phyloP scores from a whole-genome alignment of 257 asterid species.

The Solanum peruvianum region DNA sequence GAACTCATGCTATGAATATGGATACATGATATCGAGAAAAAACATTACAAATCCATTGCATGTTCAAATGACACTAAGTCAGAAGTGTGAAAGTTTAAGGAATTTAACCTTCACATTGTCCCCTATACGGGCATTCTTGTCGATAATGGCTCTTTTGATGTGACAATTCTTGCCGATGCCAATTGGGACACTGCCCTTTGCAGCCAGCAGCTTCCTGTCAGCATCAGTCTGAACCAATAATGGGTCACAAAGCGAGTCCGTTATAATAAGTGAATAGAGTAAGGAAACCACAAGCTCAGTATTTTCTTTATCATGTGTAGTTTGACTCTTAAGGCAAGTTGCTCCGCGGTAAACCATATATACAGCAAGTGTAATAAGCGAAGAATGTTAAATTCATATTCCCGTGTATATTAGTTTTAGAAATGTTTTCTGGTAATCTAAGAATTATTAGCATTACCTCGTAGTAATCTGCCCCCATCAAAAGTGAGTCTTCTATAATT shows the following conservation, averaged over 20 bases:
- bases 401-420: background rate
- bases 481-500: slow-evolving; percentile 67
- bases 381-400: background rate
- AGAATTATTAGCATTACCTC: slow-evolving; percentile 42
- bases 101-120: slow-evolving; percentile 57
- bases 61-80: background rate
- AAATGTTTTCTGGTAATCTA: background rate
- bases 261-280: background rate
- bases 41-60: background rate
- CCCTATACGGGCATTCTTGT: slow-evolving; percentile 90
- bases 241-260: background rate
- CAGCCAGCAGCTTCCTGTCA: slow-evolving; percentile 52
- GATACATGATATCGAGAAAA: background rate
- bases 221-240: slow-evolving; percentile 57
- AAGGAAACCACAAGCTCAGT: background rate
- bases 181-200: slow-evolving; percentile 75
- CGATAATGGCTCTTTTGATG: slow-evolving; percentile 81
- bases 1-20: background rate
- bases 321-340: background rate
- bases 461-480: slow-evolving; percentile 95
- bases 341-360: background rate
- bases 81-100: background rate
- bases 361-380: background rate
- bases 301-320: background rate
- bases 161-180: slow-evolving; percentile 82